Conservation (phyloP, 192 early-diverging fungal genomes). For the Polychytrium aggregatum region DNA sequence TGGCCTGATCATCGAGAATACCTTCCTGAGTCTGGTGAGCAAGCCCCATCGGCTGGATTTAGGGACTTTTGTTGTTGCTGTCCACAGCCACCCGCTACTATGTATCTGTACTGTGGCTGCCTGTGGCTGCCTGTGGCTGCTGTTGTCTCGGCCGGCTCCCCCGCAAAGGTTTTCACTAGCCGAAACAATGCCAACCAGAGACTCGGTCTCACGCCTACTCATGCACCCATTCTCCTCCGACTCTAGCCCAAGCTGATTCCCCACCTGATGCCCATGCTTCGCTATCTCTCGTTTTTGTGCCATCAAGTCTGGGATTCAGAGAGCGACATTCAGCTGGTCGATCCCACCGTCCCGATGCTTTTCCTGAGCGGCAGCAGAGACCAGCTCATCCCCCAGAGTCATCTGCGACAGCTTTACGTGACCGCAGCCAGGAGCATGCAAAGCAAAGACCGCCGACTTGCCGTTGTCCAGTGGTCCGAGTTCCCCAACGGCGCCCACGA, state of each 20-base stretch:
- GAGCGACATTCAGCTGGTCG: slow-evolving; percentile 47
- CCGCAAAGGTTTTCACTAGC: no score
- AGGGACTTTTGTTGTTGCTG: no score
- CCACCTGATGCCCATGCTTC: slow-evolving; percentile 62
- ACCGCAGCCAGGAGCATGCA: no score
- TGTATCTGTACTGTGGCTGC: no score
- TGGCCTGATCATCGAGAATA: slow-evolving; percentile 88
- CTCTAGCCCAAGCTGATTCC: slow-evolving; percentile 85
- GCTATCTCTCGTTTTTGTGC: slow-evolving; percentile 62
- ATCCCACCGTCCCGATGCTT: slow-evolving; percentile 60
- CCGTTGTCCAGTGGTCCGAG: slow-evolving; percentile 16
- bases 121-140: not conserved
- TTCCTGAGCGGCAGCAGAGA: slow-evolving; percentile 76
- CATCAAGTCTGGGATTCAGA: slow-evolving; percentile 88
- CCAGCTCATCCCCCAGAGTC: slow-evolving; percentile 76
- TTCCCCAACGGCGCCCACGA: slow-evolving; percentile 85
- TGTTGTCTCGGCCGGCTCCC: no score
- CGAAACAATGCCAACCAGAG: no score
- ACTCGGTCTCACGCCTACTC: no score
- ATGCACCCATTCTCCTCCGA: no score
- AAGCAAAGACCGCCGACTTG: no score
- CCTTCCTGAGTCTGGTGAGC: slow-evolving; percentile 76
- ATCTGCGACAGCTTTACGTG: slow-evolving; percentile 69
- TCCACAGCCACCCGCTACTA: no score
- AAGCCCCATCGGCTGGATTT: no score